Evolutionary conservation across 176 grass and related monocot genomes (phyloP).

Genomic region (Phoenix dactylifera): DNA sequence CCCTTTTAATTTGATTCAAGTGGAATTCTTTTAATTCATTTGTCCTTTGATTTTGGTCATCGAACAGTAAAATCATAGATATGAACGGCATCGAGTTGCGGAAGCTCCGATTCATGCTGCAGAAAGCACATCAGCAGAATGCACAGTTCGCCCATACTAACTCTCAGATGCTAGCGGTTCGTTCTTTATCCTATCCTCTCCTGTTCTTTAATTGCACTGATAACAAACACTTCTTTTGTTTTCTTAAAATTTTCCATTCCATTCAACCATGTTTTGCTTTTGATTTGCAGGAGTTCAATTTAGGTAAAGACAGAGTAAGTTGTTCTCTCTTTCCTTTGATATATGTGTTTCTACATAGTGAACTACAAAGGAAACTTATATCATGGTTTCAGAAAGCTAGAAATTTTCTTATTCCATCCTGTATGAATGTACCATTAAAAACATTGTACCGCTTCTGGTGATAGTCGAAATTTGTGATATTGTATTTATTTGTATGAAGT

Average conservation of each 20-base stretch:
- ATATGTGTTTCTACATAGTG: too few species aligned
- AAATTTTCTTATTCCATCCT: too few species aligned
- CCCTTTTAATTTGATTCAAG: background rate
- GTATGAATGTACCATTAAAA: too few species aligned
- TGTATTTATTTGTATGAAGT: background rate
- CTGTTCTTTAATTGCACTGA: background rate
- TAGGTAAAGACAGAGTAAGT: slow-evolving; percentile 49
- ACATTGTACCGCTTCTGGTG: too few species aligned
- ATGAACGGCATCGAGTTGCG: slow-evolving; percentile 28
- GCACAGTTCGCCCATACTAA: slow-evolving; percentile 33
- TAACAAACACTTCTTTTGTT: too few species aligned
- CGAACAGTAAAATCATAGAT: slow-evolving; percentile 42
- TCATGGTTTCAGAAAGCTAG: too few species aligned
- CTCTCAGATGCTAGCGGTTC: slow-evolving; percentile 42
- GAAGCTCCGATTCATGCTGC: slow-evolving; percentile 33
- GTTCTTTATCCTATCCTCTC: background rate
- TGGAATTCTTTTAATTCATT: background rate
- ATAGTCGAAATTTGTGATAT: too few species aligned
- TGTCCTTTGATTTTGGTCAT: background rate
- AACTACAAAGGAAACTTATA: too few species aligned
- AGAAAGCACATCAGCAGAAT: slow-evolving; percentile 35
- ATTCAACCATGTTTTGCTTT: slow-evolving; percentile 22
- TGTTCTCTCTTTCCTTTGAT: background rate
- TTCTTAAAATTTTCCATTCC: background rate
- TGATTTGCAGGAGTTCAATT: slow-evolving; percentile 52